These are phyloP conservation scores for Dimargaris cristalligena DNA, from an alignment of 192 early-diverging fungal genomes.

Conservation along the genomic window DNA sequence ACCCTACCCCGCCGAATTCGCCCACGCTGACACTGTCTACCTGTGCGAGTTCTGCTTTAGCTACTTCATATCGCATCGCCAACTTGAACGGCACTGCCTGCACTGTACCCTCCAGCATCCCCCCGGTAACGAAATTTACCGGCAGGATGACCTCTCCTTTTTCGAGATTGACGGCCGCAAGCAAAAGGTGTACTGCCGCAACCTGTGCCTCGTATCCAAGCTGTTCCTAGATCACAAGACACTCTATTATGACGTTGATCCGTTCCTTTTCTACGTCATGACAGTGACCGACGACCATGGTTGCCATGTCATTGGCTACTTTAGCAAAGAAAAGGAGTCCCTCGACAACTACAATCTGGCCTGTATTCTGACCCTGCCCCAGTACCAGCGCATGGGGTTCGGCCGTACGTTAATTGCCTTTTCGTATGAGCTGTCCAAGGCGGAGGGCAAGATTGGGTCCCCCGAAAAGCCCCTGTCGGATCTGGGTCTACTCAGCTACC, in stretches of 20 bases:
- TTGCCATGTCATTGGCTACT: slow-evolving; percentile 89
- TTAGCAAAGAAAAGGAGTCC: slow-evolving; percentile 98
- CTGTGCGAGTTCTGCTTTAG: slow-evolving; percentile 95
- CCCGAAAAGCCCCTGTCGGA: slow-evolving; percentile 98
- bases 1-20: slow-evolving; percentile 83
- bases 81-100: slow-evolving; percentile 61
- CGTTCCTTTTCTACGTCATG: slow-evolving; percentile 96
- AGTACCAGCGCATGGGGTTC: slow-evolving; percentile 90
- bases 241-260: slow-evolving; percentile 95
- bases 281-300: slow-evolving; percentile 73
- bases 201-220: slow-evolving; percentile 90
- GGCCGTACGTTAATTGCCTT: slow-evolving; percentile 89
- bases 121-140: slow-evolving; percentile 98
- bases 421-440: slow-evolving; percentile 91
- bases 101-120: slow-evolving; percentile 90
- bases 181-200: slow-evolving; percentile 85
- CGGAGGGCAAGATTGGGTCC: slow-evolving; percentile 83
- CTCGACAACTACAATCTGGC: slow-evolving; percentile 94
- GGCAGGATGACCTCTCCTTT: slow-evolving; percentile 77
- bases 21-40: slow-evolving; percentile 57
- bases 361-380: slow-evolving; percentile 95
- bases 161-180: slow-evolving; percentile 96
- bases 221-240: slow-evolving; percentile 98
- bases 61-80: slow-evolving; percentile 52
- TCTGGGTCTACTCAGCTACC: slow-evolving; percentile 83